Evolutionary conservation across 1,284 basidiomycete species (phyloP).

Genomic region (Polyporus tsugae): DNA sequence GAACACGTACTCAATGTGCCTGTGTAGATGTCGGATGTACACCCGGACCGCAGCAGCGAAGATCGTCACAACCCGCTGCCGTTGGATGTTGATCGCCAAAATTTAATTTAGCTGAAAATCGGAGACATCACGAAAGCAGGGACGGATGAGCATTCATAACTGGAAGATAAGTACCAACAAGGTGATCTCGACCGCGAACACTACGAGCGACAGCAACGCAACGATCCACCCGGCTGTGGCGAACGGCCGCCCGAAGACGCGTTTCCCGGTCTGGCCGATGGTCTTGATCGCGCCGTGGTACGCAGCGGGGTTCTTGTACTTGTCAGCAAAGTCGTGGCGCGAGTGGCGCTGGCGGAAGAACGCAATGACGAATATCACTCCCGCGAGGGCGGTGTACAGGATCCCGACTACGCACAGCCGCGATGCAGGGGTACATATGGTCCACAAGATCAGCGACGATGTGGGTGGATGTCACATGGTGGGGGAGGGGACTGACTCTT

Average conservation of each 20-base stretch:
- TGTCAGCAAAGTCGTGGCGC: conserved; percentile 78
- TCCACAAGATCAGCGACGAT: background rate
- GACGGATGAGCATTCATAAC: conserved; percentile 9
- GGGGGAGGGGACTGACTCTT: conserved; percentile 56
- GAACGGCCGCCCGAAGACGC: conserved; percentile 79
- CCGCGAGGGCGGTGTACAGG: conserved; percentile 72
- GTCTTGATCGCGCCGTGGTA: conserved; percentile 50
- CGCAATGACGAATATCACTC: conserved; percentile 65
- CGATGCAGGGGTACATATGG: conserved; percentile 13
- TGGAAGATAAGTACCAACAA: conserved; percentile 60
- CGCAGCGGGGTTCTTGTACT: conserved; percentile 24
- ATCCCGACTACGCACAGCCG: conserved; percentile 64
- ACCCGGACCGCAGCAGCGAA: background rate
- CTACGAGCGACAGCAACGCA: conserved; percentile 65
- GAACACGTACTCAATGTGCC: background rate
- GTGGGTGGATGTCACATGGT: conserved; percentile 5
- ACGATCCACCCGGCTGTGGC: conserved; percentile 83
- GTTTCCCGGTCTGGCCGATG: conserved; percentile 63
- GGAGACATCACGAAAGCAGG: background rate
- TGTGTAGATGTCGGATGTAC: background rate
- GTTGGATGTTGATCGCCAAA: background rate
- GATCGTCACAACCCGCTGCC: background rate
- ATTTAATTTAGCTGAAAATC: background rate
- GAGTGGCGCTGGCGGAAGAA: conserved; percentile 71
- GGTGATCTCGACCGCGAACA: conserved; percentile 69